Percentiles rank a stretch among this genome's conserved stretches.
phyloP scores from a whole-genome alignment of 352 stramenopile genomes.

The Pythium grandisporangium region DNA sequence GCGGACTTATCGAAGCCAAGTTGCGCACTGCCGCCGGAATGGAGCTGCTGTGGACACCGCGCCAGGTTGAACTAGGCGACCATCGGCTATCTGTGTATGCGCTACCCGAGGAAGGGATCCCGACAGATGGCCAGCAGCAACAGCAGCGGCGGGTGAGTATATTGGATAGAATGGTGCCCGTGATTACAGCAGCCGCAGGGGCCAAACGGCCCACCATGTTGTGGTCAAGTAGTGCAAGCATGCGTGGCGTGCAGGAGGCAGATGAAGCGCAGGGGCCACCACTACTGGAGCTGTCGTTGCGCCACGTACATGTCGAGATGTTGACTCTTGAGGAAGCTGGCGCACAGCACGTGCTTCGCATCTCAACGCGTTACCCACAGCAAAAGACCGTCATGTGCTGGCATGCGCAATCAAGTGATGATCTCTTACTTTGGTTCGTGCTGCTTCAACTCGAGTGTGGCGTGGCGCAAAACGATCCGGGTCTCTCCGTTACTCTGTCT shows the following conservation, averaged over 20 bases:
- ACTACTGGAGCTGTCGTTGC: slow-evolving; percentile 28
- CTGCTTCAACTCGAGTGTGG: slow-evolving; percentile 40
- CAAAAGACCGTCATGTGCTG: slow-evolving; percentile 22
- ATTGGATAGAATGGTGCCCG: too few species aligned
- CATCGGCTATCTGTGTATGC: too few species aligned
- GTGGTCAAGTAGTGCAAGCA: background rate
- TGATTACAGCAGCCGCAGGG: too few species aligned
- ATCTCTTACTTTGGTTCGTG: slow-evolving; percentile 48
- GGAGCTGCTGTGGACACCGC: too few species aligned
- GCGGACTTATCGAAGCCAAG: slow-evolving; percentile 22
- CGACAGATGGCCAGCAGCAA: too few species aligned
- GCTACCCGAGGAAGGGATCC: background rate
- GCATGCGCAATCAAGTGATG: slow-evolving; percentile 27
- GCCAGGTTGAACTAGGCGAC: too few species aligned
- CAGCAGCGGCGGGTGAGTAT: too few species aligned
- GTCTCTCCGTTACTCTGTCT: too few species aligned
- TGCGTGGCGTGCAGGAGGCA: too few species aligned
- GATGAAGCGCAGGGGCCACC: too few species aligned
- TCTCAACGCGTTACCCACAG: slow-evolving; percentile 13
- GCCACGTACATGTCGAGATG: slow-evolving; percentile 34
- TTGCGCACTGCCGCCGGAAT: slow-evolving; percentile 9
- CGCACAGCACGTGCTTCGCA: slow-evolving; percentile 31
- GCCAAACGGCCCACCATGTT: too few species aligned
- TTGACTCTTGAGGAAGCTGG: slow-evolving; percentile 24
- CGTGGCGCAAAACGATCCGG: slow-evolving; percentile 30